Percentiles rank a stretch among this genome's conserved stretches.
Conservation (phyloP, 176 grass and related monocot species). For the Paspalum notatum region DNA sequence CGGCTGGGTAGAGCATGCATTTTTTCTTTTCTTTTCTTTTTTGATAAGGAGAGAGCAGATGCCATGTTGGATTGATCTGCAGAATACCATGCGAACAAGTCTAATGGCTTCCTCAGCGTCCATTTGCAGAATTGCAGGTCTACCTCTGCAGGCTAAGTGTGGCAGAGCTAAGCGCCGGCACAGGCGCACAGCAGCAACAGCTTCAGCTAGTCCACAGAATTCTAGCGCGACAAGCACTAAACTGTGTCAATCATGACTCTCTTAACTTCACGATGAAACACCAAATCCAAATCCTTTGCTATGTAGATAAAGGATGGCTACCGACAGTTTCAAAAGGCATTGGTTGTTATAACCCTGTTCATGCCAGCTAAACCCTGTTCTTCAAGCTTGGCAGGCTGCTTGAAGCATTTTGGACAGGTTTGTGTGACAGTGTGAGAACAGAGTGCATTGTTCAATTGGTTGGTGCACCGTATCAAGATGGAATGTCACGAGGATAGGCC, state of each 20-base stretch:
- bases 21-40: too few species aligned
- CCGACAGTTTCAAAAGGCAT: background rate
- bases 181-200: background rate
- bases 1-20: background rate
- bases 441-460: too few species aligned
- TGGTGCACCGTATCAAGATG: too few species aligned
- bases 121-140: background rate
- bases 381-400: background rate
- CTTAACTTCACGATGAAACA: background rate
- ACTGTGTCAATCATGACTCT: background rate
- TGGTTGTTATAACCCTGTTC: background rate
- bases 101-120: background rate
- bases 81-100: background rate
- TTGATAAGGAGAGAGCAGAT: too few species aligned
- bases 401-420: background rate
- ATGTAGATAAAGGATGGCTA: conserved; percentile 12
- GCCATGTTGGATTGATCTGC: background rate
- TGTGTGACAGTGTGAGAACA: background rate
- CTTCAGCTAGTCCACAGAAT: background rate
- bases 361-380: background rate
- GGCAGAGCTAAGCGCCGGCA: background rate
- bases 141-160: background rate
- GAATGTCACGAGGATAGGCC: too few species aligned
- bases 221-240: background rate
- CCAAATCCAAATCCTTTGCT: background rate